Conservation (phyloP, 148 eudicot genomes). For the Rhododendron henanense region DNA sequence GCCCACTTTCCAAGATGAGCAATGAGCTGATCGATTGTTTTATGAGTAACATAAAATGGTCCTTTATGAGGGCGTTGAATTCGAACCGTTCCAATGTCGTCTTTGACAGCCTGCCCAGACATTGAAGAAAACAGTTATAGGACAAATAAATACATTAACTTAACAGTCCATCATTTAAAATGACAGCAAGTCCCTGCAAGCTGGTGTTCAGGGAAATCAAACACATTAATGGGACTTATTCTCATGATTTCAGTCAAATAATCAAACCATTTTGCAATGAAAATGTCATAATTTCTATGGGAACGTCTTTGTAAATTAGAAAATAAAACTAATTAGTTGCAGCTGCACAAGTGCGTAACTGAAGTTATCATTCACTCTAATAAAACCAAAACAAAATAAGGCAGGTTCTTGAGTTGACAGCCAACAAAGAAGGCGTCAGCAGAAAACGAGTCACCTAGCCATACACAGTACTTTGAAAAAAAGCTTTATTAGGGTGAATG, state of each 20-base stretch:
- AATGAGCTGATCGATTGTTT: slow-evolving; percentile 89
- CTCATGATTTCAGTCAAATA: not conserved
- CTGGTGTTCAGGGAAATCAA: not conserved
- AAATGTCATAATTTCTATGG: not conserved
- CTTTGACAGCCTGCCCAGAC: slow-evolving; percentile 41
- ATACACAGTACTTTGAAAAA: not conserved
- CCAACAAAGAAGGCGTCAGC: not conserved
- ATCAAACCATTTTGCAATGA: not conserved
- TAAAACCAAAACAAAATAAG: not conserved
- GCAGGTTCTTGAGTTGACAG: not conserved
- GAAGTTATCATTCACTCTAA: not conserved
- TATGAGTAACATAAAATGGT: slow-evolving; percentile 91
- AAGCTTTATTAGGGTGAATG: not conserved
- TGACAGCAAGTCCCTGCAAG: too few species aligned
- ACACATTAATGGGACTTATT: not conserved
- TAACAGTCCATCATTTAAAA: too few species aligned
- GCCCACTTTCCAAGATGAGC: slow-evolving; percentile 94
- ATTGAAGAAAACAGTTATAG: not conserved
- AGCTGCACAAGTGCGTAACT: not conserved
- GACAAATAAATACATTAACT: not conserved
- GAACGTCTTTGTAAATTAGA: not conserved
- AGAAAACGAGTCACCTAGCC: not conserved
- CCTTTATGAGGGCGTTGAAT: slow-evolving; percentile 91
- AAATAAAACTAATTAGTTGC: not conserved
- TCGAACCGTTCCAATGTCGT: slow-evolving; percentile 86